Percentiles rank a stretch among this genome's conserved stretches.
Evolutionary conservation across 73 alveolate species (phyloP).

Genomic region (Symbiodinium natans): DNA sequence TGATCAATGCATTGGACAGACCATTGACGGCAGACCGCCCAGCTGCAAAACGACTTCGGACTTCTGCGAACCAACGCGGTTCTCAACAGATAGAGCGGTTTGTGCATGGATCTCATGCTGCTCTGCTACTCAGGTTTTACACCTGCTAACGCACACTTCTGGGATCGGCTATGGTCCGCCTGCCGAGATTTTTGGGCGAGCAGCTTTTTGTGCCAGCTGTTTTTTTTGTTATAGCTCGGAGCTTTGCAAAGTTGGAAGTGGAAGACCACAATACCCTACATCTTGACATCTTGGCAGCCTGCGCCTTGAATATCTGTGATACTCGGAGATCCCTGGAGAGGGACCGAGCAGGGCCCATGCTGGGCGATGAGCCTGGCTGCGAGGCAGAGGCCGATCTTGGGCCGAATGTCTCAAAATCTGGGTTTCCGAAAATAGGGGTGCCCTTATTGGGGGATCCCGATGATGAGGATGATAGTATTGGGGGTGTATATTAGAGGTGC

Average conservation of each 20-base stretch:
- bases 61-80: too few relatives aligned
- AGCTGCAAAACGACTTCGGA: not conserved
- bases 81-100: not conserved
- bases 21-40: slow-evolving; percentile 8
- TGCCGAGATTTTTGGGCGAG: not conserved
- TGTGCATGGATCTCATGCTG: not conserved
- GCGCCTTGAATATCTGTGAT: too few relatives aligned
- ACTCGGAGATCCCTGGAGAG: too few relatives aligned
- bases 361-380: slow-evolving; percentile 76
- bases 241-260: too few relatives aligned
- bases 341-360: slow-evolving; percentile 34
- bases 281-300: too few relatives aligned
- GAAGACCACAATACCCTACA: too few relatives aligned
- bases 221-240: too few relatives aligned
- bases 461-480: too few relatives aligned
- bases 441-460: too few relatives aligned
- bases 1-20: not conserved
- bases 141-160: slow-evolving; percentile 62
- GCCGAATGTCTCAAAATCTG: not conserved
- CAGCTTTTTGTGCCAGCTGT: not conserved
- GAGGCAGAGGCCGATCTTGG: slow-evolving; percentile 1
- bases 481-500: too few relatives aligned
- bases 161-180: slow-evolving; percentile 67
- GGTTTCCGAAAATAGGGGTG: too few relatives aligned
- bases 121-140: slow-evolving; percentile 41